Evolutionary conservation across 164 flowering plant species (phyloP).

Genomic region (Magnolia officinalis): DNA sequence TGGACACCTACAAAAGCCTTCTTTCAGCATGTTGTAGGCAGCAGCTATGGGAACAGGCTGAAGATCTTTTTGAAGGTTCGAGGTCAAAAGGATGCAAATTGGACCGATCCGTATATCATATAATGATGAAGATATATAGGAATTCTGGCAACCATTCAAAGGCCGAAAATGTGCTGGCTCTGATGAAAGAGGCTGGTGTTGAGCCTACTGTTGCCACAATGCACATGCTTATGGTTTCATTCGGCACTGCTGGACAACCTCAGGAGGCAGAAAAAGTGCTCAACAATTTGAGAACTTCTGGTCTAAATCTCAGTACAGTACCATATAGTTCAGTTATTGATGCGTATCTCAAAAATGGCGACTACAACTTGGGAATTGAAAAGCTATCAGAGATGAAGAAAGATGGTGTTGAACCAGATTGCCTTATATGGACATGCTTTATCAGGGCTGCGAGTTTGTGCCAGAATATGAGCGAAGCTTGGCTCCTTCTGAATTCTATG

Average conservation of each 20-base stretch:
- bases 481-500: constrained; percentile 58
- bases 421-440: constrained; percentile 95
- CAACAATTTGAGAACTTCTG: constrained; percentile 46
- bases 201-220: constrained; percentile 86
- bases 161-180: constrained; percentile 62
- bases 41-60: constrained; percentile 61
- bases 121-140: constrained; percentile 89
- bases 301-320: constrained; percentile 43
- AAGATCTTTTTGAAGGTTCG: constrained; percentile 69
- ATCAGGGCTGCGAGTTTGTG: constrained; percentile 85
- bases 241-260: constrained; percentile 80
- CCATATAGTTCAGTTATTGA: constrained; percentile 88
- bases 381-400: constrained; percentile 72
- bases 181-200: constrained; percentile 75
- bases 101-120: constrained; percentile 86
- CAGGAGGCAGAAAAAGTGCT: constrained; percentile 84
- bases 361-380: constrained; percentile 58
- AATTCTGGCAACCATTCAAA: constrained; percentile 57
- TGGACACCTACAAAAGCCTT: constrained; percentile 83
- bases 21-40: constrained; percentile 76
- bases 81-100: constrained; percentile 52
- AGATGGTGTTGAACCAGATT: constrained; percentile 77
- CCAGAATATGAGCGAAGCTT: constrained; percentile 49
- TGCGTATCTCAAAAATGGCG: constrained; percentile 79
- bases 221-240: constrained; percentile 94